A percentile compares a stretch with the other conserved stretches of the same genome.
Evolutionary conservation across 805 yeast genomes (phyloP).

Genomic region (Saccharomycopsis microspora): DNA sequence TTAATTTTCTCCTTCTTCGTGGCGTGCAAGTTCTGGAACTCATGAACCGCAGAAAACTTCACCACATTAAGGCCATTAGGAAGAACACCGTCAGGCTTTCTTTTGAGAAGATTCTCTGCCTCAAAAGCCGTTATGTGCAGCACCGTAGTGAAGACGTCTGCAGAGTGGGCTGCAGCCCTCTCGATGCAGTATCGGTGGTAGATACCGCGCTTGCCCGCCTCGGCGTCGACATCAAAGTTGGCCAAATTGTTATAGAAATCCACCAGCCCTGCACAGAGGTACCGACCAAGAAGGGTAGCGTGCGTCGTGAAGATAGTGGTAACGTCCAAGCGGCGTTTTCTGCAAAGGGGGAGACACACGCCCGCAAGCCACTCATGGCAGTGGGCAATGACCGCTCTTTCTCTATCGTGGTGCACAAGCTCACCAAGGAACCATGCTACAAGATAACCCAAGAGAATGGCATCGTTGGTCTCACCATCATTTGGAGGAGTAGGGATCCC

Average conservation of each 20-base stretch:
- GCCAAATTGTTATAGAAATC: slow-evolving; percentile 91
- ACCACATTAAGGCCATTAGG: slow-evolving; percentile 95
- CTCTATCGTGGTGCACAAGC: slow-evolving; percentile 69
- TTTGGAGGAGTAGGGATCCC: slow-evolving; percentile 91
- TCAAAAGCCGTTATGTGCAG: slow-evolving; percentile 97
- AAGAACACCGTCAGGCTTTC: slow-evolving; percentile 96
- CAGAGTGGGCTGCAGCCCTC: slow-evolving; percentile 90
- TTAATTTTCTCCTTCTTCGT: slow-evolving; percentile 81
- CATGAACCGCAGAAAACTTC: slow-evolving; percentile 95
- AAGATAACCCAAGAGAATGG: slow-evolving; percentile 81
- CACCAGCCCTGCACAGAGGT: slow-evolving; percentile 91
- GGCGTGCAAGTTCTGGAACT: slow-evolving; percentile 94
- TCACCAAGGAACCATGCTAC: slow-evolving; percentile 98
- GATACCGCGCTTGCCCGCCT: slow-evolving; percentile 95
- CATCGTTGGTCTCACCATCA: slow-evolving; percentile 84
- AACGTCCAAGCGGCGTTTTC: slow-evolving; percentile 84
- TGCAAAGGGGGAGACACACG: slow-evolving; percentile 83
- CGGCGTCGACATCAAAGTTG: slow-evolving; percentile 88
- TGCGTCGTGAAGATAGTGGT: slow-evolving; percentile 96
- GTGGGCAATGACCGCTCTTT: slow-evolving; percentile 85
- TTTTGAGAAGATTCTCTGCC: slow-evolving; percentile 80
- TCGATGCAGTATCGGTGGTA: slow-evolving; percentile 96
- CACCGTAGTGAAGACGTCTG: slow-evolving; percentile 96
- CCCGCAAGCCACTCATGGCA: slow-evolving; percentile 99
- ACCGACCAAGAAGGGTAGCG: slow-evolving; percentile 91